Evolutionary conservation across 139 green algal species (phyloP).

Genomic region (Chlamydomonas incerta): DNA sequence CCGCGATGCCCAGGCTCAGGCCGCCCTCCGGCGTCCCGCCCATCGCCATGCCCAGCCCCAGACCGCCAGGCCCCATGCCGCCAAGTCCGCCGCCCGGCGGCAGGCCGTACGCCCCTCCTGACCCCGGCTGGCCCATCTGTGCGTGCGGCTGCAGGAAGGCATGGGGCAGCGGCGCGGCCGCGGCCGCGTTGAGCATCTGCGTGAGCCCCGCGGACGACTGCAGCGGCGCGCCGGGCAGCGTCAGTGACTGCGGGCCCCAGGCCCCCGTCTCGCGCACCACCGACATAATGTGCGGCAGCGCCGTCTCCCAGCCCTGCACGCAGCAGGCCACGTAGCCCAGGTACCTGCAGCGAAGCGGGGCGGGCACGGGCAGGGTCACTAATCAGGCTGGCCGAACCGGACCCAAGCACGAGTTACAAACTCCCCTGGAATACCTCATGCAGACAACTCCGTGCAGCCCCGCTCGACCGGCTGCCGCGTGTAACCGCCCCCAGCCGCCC

Average conservation of each 20-base stretch:
- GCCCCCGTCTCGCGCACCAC: neutral
- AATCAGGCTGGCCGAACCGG: too few relatives aligned
- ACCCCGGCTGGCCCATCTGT: neutral
- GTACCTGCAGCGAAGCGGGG: neutral
- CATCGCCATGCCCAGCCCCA: too few relatives aligned
- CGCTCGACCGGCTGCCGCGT: too few relatives aligned
- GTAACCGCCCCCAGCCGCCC: neutral
- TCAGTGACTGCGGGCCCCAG: neutral
- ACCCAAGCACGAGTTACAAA: neutral
- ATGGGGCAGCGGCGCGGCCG: too few relatives aligned
- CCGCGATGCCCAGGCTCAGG: too few relatives aligned
- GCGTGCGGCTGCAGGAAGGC: neutral
- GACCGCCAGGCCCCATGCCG: too few relatives aligned
- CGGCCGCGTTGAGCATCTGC: neutral
- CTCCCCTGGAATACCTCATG: neutral
- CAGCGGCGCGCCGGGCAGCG: constrained; percentile 2
- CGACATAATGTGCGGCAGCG: neutral
- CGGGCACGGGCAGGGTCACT: too few relatives aligned
- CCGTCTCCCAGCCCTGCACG: constrained; percentile 25
- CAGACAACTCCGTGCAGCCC: too few relatives aligned
- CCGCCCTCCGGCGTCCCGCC: too few relatives aligned
- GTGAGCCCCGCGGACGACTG: neutral
- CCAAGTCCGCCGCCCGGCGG: too few relatives aligned
- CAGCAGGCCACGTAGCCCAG: constrained; percentile 39
- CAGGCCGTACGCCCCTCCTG: neutral